Evolutionary conservation across 352 stramenopile species (phyloP).

Genomic region (Globisporangium lucens): DNA sequence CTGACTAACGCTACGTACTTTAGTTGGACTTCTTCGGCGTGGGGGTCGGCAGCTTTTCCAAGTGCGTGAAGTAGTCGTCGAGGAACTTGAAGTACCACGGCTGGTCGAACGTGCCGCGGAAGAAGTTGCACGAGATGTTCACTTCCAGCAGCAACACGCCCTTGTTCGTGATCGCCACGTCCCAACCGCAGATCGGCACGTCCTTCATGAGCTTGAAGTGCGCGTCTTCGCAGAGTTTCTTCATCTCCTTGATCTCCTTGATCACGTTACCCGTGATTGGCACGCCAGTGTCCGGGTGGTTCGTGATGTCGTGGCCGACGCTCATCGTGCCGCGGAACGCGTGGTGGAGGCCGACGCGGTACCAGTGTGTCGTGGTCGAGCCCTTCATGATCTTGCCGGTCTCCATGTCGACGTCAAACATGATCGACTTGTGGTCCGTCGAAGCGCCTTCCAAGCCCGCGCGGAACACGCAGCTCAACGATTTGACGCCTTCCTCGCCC

Average conservation of each 20-base stretch:
- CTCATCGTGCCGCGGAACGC: slow-evolving; percentile 69
- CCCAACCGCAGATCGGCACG: slow-evolving; percentile 91
- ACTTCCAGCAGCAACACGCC: slow-evolving; percentile 88
- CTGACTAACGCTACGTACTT: slow-evolving; percentile 15
- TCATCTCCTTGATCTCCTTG: slow-evolving; percentile 86
- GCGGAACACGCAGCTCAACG: slow-evolving; percentile 79
- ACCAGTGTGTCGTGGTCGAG: slow-evolving; percentile 97
- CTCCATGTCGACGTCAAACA: slow-evolving; percentile 97
- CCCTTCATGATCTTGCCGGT: slow-evolving; percentile 92
- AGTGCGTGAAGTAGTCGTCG: slow-evolving; percentile 79
- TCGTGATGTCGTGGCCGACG: slow-evolving; percentile 83
- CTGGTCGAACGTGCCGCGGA: slow-evolving; percentile 90
- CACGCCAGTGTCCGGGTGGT: slow-evolving; percentile 88
- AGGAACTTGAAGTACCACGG: slow-evolving; percentile 85
- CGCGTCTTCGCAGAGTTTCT: slow-evolving; percentile 75
- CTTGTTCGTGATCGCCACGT: slow-evolving; percentile 90
- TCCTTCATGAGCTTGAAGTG: slow-evolving; percentile 91
- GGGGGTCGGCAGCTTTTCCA: slow-evolving; percentile 57
- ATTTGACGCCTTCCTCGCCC: slow-evolving; percentile 63
- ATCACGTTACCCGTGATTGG: slow-evolving; percentile 87
- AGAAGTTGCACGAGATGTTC: slow-evolving; percentile 96
- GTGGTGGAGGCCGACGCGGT: slow-evolving; percentile 83
- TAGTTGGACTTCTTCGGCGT: slow-evolving; percentile 43
- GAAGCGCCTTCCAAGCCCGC: slow-evolving; percentile 63
- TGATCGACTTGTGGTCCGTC: slow-evolving; percentile 97